Evolutionary conservation across 208 protist genomes (phyloP).

Genomic region (Lotmaria passim): DNA sequence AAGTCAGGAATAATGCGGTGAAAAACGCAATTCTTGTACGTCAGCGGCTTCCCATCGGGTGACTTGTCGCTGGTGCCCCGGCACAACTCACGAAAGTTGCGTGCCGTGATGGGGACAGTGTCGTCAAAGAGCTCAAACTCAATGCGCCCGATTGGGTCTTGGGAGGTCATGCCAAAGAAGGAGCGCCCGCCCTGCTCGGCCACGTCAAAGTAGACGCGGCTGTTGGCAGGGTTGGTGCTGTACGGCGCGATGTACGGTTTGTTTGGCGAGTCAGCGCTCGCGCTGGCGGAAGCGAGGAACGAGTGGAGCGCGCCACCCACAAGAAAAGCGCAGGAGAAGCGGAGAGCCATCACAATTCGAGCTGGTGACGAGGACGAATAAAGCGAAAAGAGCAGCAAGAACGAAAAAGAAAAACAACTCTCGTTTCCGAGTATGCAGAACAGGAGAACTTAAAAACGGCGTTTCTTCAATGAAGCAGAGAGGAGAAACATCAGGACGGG

Average conservation of each 20-base stretch:
- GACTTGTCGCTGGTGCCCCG: conserved; percentile 49
- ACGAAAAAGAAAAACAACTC: background rate
- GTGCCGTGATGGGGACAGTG: conserved; percentile 93
- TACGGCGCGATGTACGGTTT: conserved; percentile 63
- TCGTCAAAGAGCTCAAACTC: conserved; percentile 95
- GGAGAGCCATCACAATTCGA: conserved; percentile 45
- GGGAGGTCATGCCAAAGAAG: conserved; percentile 55
- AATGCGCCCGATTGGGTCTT: conserved; percentile 81
- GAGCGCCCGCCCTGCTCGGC: conserved; percentile 40
- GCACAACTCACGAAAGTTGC: conserved; percentile 90
- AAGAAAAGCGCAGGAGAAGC: conserved; percentile 53
- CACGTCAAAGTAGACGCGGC: conserved; percentile 88
- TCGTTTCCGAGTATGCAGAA: background rate
- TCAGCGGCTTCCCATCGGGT: conserved; percentile 88
- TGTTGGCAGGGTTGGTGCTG: conserved; percentile 68
- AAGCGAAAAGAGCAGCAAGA: background rate
- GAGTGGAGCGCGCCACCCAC: conserved; percentile 46
- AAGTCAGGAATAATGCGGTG: conserved; percentile 96
- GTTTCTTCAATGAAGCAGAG: background rate
- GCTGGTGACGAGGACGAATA: background rate
- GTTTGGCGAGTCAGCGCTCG: conserved; percentile 30
- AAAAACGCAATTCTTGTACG: conserved; percentile 93
- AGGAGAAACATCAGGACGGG: background rate
- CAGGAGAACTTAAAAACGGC: too few species aligned
- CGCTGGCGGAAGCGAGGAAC: conserved; percentile 16